Evolutionary conservation across 2,329 filamentous ascomycete species (phyloP).

Genomic region (Colletotrichum orchidophilum): DNA sequence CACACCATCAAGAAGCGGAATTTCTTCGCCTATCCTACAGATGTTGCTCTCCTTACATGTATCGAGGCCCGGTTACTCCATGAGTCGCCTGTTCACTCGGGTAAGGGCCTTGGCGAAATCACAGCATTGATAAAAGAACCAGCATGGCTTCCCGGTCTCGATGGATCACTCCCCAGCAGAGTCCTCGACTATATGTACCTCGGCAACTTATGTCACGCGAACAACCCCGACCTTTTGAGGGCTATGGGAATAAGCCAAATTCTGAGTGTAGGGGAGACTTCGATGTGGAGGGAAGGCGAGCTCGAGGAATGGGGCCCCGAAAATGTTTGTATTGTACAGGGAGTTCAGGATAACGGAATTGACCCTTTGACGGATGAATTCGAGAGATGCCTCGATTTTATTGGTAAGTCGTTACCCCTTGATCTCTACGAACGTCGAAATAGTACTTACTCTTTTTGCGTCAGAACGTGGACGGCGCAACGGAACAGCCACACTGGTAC

Average conservation of each 20-base stretch:
- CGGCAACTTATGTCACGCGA: constrained; percentile 91
- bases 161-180: constrained; percentile 90
- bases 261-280: constrained; percentile 89
- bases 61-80: constrained; percentile 80
- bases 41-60: constrained; percentile 82
- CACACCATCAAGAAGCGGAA: constrained; percentile 86
- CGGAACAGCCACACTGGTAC: constrained; percentile 87
- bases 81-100: constrained; percentile 68
- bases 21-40: constrained; percentile 94
- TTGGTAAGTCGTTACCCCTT: constrained; percentile 70
- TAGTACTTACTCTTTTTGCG: constrained; percentile 17
- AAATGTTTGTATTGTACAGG: constrained; percentile 82
- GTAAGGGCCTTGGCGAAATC: constrained; percentile 62
- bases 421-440: background rate
- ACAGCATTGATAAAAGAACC: constrained; percentile 70
- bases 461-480: constrained; percentile 81
- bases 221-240: constrained; percentile 85
- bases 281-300: constrained; percentile 80
- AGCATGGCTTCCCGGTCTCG: constrained; percentile 82
- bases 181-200: constrained; percentile 96
- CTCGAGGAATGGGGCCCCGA: constrained; percentile 78
- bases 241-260: constrained; percentile 87
- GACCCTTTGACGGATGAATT: constrained; percentile 91
- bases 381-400: constrained; percentile 86
- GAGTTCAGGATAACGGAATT: constrained; percentile 96